Evolutionary conservation across 2,329 filamentous ascomycete genomes (phyloP).

Genomic region (Sporothrix variecibatus): DNA sequence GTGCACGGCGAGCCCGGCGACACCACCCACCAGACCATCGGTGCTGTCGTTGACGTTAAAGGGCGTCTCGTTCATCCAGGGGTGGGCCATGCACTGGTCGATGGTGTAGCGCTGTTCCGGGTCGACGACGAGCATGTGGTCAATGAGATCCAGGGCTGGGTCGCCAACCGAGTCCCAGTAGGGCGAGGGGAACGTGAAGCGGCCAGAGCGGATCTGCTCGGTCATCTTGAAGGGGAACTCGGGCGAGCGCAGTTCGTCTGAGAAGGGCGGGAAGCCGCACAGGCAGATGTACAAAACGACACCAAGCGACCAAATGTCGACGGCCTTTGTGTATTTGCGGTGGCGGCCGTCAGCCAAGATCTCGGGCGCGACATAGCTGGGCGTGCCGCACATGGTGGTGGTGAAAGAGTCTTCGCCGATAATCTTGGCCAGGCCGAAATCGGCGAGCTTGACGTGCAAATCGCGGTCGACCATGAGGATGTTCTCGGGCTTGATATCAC

Average conservation of each 20-base stretch:
- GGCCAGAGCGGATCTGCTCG: constrained; percentile 85
- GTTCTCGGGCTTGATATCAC: constrained; percentile 97
- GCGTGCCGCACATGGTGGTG: constrained; percentile 94
- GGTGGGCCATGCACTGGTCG: constrained; percentile 86
- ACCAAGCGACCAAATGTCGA: constrained; percentile 96
- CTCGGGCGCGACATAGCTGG: constrained; percentile 94
- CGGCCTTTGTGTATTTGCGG: constrained; percentile 89
- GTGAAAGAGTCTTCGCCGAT: constrained; percentile 98
- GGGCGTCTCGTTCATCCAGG: constrained; percentile 72
- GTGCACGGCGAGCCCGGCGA: constrained; percentile 79
- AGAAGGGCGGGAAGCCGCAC: constrained; percentile 96
- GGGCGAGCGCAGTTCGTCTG: constrained; percentile 79
- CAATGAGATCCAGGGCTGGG: constrained; percentile 86
- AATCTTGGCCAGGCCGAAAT: constrained; percentile 97
- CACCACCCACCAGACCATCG: constrained; percentile 84
- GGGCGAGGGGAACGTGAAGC: constrained; percentile 92
- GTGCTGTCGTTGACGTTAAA: constrained; percentile 79
- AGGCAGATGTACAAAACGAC: constrained; percentile 97
- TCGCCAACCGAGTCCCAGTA: constrained; percentile 93
- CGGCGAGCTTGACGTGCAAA: constrained; percentile 84
- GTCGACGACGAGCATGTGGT: constrained; percentile 89
- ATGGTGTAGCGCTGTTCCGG: constrained; percentile 81
- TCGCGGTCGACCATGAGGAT: constrained; percentile 86
- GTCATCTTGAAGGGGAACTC: constrained; percentile 85
- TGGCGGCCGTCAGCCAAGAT: constrained; percentile 81